Conservation (phyloP, 176 grass and related monocot species). For the Zea luxurians region DNA sequence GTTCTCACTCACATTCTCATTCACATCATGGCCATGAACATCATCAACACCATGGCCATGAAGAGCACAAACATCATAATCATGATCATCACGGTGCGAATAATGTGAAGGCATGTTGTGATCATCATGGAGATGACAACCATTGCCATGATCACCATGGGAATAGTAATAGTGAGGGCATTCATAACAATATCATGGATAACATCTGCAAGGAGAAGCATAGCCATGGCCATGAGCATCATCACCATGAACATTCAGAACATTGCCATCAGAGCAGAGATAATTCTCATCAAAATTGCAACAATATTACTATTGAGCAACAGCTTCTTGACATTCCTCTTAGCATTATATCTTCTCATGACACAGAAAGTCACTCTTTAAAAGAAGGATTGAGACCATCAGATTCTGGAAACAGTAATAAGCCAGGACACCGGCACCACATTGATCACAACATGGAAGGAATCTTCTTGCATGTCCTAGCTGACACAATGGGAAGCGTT, state of each 20-base stretch:
- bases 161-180: conserved; percentile 10
- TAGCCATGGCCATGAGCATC: conserved; percentile 22
- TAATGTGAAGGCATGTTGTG: conserved; percentile 38
- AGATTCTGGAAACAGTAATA: conserved; percentile 33
- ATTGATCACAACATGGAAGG: conserved; percentile 97
- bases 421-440: conserved; percentile 52
- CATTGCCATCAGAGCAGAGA: conserved; percentile 44
- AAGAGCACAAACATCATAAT: conserved; percentile 29
- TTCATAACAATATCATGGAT: conserved; percentile 26
- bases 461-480: conserved; percentile 98
- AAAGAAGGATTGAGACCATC: conserved; percentile 29
- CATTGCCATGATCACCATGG: conserved; percentile 32
- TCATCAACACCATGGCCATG: conserved; percentile 11
- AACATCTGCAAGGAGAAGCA: conserved; percentile 34
- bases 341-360: conserved; percentile 37
- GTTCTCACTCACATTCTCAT: conserved; percentile 54
- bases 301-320: conserved; percentile 22
- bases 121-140: conserved; percentile 43
- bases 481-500: conserved; percentile 95
- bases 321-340: conserved; percentile 42
- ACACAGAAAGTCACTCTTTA: conserved; percentile 31
- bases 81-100: conserved; percentile 34
- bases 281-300: conserved; percentile 44
- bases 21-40: conserved; percentile 28
- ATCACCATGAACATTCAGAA: conserved; percentile 47